Evolutionary conservation across 495 filamentous ascomycete species (phyloP).

Genomic region (Amphirosellinia nigrospora): DNA sequence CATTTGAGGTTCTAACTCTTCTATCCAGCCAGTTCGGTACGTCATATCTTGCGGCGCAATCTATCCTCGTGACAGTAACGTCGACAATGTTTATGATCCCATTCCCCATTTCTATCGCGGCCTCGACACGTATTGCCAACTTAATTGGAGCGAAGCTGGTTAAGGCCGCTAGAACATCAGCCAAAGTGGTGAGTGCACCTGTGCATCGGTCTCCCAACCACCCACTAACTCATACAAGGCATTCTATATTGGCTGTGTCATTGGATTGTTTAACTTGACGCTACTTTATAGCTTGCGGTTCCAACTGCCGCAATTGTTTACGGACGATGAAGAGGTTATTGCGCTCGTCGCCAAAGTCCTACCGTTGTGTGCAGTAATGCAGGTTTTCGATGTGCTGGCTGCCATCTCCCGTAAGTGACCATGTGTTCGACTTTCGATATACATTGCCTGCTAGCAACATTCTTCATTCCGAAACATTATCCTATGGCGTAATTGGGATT

Average conservation of each 20-base stretch:
- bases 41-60: constrained; percentile 68
- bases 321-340: constrained; percentile 79
- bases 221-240: constrained; percentile 44
- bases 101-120: constrained; percentile 66
- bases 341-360: constrained; percentile 72
- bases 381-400: constrained; percentile 83
- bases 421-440: background rate
- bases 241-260: constrained; percentile 64
- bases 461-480: background rate
- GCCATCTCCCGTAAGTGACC: constrained; percentile 49
- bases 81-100: constrained; percentile 65
- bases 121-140: constrained; percentile 69
- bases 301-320: constrained; percentile 79
- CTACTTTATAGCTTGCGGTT: constrained; percentile 67
- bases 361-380: constrained; percentile 83
- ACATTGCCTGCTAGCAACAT: background rate
- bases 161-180: constrained; percentile 71
- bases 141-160: constrained; percentile 72
- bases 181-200: constrained; percentile 63
- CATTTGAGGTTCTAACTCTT: constrained; percentile 81
- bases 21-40: constrained; percentile 74
- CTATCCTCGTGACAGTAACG: constrained; percentile 60
- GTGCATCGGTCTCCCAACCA: background rate
- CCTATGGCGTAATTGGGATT: background rate
- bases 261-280: constrained; percentile 78